Percentiles rank a stretch among this genome's conserved stretches.
Conservation (phyloP, 305 asterid species). For the Caryopteris hybrid region DNA sequence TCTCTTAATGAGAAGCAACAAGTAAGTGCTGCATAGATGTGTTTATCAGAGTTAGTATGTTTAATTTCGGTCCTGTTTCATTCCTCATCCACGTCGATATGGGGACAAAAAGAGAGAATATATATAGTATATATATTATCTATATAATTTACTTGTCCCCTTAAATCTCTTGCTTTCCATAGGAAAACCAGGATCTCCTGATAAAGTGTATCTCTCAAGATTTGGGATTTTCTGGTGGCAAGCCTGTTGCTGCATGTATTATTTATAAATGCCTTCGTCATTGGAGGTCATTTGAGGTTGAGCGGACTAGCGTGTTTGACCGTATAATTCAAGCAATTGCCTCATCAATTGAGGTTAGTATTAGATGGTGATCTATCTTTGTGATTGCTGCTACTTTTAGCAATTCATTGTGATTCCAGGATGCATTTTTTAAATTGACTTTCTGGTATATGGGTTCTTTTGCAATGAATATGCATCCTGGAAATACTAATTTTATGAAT, state of each 20-base stretch:
- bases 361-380: no score
- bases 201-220: slow-evolving; percentile 94
- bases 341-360: slow-evolving; percentile 79
- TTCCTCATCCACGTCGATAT: no score
- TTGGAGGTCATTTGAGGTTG: slow-evolving; percentile 99
- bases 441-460: not conserved
- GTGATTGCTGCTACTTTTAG: no score
- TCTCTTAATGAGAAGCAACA: slow-evolving; percentile 96
- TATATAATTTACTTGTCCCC: slow-evolving; percentile 8
- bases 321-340: slow-evolving; percentile 84
- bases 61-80: no score
- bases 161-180: slow-evolving; percentile 27
- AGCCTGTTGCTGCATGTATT: slow-evolving; percentile 94
- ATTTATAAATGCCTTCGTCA: slow-evolving; percentile 97
- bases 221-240: slow-evolving; percentile 93
- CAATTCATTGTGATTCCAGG: no score
- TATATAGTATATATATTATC: not conserved
- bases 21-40: slow-evolving; percentile 36
- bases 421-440: slow-evolving; percentile 10
- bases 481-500: slow-evolving; percentile 21
- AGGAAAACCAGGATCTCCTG: slow-evolving; percentile 96
- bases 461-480: not conserved
- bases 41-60: not conserved
- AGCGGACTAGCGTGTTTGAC: slow-evolving; percentile 93
- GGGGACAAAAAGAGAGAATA: no score